These are phyloP conservation scores for Alliaria petiolata DNA, from an alignment of 345 rosid genomes.

Conservation along the genomic window DNA sequence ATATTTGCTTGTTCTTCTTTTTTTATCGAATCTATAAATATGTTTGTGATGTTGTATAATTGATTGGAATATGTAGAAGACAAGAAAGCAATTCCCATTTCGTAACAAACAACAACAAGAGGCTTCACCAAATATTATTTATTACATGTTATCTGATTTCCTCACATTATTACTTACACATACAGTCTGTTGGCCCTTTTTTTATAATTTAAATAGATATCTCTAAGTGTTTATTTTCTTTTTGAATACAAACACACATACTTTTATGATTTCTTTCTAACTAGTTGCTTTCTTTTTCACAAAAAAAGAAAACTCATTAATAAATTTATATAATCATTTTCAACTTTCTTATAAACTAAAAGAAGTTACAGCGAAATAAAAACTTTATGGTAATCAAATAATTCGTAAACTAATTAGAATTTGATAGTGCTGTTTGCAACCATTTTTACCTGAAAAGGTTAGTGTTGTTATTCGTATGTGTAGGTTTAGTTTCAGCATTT, in stretches of 20 bases:
- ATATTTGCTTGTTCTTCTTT: too few species aligned
- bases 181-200: background rate
- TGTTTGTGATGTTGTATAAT: background rate
- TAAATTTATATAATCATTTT: background rate
- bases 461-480: too few species aligned
- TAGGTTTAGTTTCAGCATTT: too few species aligned
- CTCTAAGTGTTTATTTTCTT: background rate
- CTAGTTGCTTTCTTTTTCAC: background rate
- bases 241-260: background rate
- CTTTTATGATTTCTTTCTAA: background rate
- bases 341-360: background rate
- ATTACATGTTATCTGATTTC: slow-evolving; percentile 1
- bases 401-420: too few species aligned
- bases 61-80: background rate
- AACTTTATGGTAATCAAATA: background rate
- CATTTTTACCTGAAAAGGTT: too few species aligned
- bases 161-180: background rate
- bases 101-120: slow-evolving; percentile 16
- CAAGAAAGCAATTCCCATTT: slow-evolving; percentile 11
- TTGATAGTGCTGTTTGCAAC: too few species aligned
- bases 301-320: background rate
- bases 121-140: background rate
- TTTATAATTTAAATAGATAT: background rate
- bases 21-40: background rate
- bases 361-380: background rate